phyloP scores from a whole-genome alignment of 495 filamentous ascomycete species.

The Achaetomiella virescens region DNA sequence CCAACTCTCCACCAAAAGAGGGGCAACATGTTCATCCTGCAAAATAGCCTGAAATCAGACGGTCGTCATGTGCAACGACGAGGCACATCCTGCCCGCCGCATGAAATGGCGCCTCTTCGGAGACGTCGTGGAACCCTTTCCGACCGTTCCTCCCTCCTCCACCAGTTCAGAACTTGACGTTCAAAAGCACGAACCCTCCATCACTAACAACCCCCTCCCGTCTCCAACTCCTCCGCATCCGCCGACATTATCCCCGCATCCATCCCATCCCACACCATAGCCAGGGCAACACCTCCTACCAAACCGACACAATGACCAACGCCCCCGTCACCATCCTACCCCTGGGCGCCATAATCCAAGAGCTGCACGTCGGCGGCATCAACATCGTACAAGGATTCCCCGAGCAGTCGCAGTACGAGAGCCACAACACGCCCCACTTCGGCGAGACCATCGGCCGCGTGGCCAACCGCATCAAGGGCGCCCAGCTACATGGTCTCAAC shows the following conservation, averaged over 20 bases:
- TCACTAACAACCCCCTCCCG: not conserved
- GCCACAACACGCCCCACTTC: constrained; percentile 71
- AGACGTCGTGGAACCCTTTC: not conserved
- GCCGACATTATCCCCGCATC: constrained; percentile 10
- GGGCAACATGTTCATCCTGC: constrained; percentile 9
- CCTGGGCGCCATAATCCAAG: constrained; percentile 81
- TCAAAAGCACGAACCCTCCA: no score
- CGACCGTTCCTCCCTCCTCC: not conserved
- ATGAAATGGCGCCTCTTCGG: no score
- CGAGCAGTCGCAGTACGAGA: constrained; percentile 61
- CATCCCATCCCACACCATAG: constrained; percentile 2
- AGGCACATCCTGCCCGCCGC: constrained; percentile 6
- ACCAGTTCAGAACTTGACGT: not conserved
- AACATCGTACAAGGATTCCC: constrained; percentile 89
- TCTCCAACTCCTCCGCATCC: constrained; percentile 1
- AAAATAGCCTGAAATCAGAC: constrained; percentile 28
- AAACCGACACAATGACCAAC: constrained; percentile 32
- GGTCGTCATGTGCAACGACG: constrained; percentile 23
- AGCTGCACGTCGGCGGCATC: constrained; percentile 64
- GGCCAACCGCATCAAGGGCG: constrained; percentile 77
- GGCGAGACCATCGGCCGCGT: constrained; percentile 91
- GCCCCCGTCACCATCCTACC: constrained; percentile 63
- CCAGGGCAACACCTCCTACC: not conserved
- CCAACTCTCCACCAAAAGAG: constrained; percentile 15
- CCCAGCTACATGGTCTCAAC: constrained; percentile 65